A percentile compares a stretch with the other conserved stretches of the same genome.
phyloP scores from a whole-genome alignment of 352 stramenopile genomes.

The Phytophthora sansomeana region DNA sequence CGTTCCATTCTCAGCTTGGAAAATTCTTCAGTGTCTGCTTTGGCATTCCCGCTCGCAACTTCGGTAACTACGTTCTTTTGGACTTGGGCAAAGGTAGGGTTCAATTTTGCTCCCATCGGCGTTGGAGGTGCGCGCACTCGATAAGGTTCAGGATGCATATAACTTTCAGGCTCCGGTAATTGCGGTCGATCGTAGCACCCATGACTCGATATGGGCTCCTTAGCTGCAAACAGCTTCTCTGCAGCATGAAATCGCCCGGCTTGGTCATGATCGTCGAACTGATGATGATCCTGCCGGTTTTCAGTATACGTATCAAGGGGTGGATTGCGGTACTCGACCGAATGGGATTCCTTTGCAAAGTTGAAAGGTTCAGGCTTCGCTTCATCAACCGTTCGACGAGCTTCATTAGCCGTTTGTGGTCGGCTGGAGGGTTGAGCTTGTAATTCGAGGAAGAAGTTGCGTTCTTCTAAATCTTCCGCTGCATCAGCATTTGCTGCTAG shows the following conservation, averaged over 20 bases:
- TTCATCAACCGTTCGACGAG: neutral
- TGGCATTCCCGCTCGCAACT: neutral
- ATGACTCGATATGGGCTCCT: conserved; percentile 7
- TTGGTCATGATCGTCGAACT: conserved; percentile 15
- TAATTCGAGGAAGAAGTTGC: neutral
- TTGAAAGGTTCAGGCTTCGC: conserved; percentile 3
- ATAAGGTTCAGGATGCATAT: conserved; percentile 8
- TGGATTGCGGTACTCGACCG: neutral
- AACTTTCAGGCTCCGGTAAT: conserved; percentile 18
- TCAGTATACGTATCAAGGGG: neutral
- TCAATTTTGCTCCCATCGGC: conserved; percentile 35
- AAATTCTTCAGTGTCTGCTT: conserved; percentile 3
- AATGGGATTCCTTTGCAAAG: conserved; percentile 7
- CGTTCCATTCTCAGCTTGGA: neutral
- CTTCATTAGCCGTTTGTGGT: conserved; percentile 1
- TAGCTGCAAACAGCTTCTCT: conserved; percentile 38
- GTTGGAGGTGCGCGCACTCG: conserved; percentile 27
- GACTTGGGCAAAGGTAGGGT: conserved; percentile 13
- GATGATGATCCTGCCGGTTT: conserved; percentile 5
- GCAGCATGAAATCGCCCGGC: conserved; percentile 37
- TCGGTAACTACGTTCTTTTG: neutral
- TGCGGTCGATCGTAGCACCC: conserved; percentile 22
- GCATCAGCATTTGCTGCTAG: neutral
- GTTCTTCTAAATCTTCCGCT: conserved; percentile 4
- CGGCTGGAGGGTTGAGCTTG: conserved; percentile 7